Conservation (phyloP, 257 asterid species). For the Solanum neorickii region DNA sequence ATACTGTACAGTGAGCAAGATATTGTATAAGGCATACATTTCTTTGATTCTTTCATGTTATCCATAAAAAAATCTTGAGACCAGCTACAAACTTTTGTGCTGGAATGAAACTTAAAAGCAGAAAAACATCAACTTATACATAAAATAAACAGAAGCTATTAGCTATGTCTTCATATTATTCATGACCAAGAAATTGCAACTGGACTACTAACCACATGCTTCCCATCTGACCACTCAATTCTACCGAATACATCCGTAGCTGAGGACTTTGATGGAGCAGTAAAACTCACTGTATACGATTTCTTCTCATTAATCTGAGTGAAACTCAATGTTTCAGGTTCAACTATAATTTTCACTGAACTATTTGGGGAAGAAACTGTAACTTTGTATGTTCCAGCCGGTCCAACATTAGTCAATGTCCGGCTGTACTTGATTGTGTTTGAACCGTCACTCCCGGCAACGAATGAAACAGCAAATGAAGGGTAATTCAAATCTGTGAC, state of each 20-base stretch:
- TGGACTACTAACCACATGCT: conserved; percentile 72
- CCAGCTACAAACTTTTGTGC: neutral
- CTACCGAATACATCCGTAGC: conserved; percentile 51
- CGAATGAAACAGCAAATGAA: conserved; percentile 49
- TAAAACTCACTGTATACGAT: conserved; percentile 56
- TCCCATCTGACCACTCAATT: conserved; percentile 88
- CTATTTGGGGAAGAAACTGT: conserved; percentile 19
- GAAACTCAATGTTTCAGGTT: conserved; percentile 50
- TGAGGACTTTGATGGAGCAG: conserved; percentile 37
- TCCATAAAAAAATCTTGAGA: neutral
- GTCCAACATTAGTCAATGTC: conserved; percentile 69
- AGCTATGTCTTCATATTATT: neutral
- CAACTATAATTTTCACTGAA: conserved; percentile 46
- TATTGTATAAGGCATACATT: neutral
- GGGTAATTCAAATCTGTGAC: conserved; percentile 80
- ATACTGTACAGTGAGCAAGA: neutral
- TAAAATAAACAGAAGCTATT: neutral
- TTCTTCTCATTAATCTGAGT: conserved; percentile 42
- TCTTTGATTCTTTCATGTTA: neutral
- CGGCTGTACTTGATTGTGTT: conserved; percentile 50
- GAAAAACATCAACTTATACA: neutral
- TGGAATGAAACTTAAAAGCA: neutral
- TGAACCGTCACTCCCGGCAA: conserved; percentile 9
- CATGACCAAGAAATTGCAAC: conserved; percentile 66
- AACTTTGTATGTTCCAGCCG: conserved; percentile 64